These are phyloP conservation scores for Tausonia pullulans DNA, from an alignment of 1,284 basidiomycete genomes.

Conservation along the genomic window DNA sequence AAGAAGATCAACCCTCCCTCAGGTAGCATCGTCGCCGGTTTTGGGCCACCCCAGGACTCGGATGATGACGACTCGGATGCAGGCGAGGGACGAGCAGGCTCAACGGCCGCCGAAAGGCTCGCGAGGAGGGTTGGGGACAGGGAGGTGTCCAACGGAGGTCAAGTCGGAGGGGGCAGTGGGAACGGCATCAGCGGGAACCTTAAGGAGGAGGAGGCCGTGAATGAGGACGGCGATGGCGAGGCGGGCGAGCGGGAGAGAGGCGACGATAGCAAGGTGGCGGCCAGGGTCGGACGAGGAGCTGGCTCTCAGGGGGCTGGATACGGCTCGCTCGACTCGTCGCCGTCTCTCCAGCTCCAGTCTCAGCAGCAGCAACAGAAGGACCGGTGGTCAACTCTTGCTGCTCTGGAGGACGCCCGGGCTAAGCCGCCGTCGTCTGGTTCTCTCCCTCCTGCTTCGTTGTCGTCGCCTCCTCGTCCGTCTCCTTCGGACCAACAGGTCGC, in stretches of 20 bases:
- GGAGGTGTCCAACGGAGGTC: too few species aligned
- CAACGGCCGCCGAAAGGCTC: background rate
- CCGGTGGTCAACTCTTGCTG: too few species aligned
- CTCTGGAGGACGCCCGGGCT: background rate
- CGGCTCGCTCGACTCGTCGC: conserved; percentile 3
- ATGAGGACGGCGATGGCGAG: background rate
- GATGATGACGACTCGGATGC: background rate
- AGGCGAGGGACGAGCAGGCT: background rate
- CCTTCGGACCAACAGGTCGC: background rate
- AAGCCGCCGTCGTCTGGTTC: too few species aligned
- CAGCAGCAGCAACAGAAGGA: too few species aligned
- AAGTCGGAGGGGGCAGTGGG: background rate
- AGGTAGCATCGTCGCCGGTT: background rate
- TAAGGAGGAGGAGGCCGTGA: background rate
- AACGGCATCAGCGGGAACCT: background rate
- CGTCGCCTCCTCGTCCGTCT: background rate
- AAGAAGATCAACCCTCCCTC: conserved; percentile 20
- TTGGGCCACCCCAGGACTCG: background rate
- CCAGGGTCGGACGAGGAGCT: too few species aligned
- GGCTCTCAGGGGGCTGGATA: background rate
- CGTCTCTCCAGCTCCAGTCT: background rate
- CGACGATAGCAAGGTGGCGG: too few species aligned
- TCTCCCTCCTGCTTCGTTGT: too few species aligned
- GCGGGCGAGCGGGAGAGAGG: background rate
- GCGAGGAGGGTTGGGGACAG: too few species aligned